phyloP scores from a whole-genome alignment of 371 early-diverging fungal genomes.

The Phascolomyces articulosus region DNA sequence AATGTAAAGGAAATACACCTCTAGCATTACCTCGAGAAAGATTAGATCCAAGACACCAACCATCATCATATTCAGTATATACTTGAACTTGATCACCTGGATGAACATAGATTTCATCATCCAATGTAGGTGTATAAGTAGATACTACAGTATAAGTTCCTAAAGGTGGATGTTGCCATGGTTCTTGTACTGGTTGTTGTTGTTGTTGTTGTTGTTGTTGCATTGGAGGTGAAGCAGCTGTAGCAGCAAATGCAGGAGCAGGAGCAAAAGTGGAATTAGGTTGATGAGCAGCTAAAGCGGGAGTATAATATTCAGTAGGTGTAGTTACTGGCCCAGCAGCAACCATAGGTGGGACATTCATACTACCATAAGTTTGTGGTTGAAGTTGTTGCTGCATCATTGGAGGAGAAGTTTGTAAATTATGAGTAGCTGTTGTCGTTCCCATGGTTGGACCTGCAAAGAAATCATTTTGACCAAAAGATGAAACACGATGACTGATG shows the following conservation, averaged over 20 bases:
- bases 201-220: background rate
- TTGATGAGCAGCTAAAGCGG: background rate
- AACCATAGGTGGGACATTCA: background rate
- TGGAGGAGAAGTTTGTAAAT: too few species aligned
- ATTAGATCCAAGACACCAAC: slow-evolving; percentile 20
- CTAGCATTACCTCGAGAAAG: slow-evolving; percentile 1
- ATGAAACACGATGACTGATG: slow-evolving; percentile 4
- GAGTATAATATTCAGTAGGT: background rate
- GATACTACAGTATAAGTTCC: slow-evolving; percentile 45
- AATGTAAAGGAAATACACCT: slow-evolving; percentile 60
- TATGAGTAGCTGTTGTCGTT: background rate
- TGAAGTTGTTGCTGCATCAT: background rate
- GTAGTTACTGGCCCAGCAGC: slow-evolving; percentile 3
- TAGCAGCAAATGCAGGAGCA: background rate
- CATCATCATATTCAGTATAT: slow-evolving; percentile 23
- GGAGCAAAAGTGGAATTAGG: background rate
- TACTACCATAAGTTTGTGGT: background rate
- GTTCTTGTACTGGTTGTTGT: slow-evolving; percentile 1
- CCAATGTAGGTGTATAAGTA: slow-evolving; percentile 34
- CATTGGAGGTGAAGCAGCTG: slow-evolving; percentile 3
- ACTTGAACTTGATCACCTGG: slow-evolving; percentile 22
- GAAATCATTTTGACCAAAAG: slow-evolving; percentile 11
- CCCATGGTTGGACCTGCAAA: slow-evolving; percentile 2
- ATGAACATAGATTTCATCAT: slow-evolving; percentile 24
- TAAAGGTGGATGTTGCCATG: slow-evolving; percentile 19